Evolutionary conservation across 2,329 filamentous ascomycete species (phyloP), one percentile per base, ranked within the genome.

Genomic region (Cryphonectria parasitica): DNA sequence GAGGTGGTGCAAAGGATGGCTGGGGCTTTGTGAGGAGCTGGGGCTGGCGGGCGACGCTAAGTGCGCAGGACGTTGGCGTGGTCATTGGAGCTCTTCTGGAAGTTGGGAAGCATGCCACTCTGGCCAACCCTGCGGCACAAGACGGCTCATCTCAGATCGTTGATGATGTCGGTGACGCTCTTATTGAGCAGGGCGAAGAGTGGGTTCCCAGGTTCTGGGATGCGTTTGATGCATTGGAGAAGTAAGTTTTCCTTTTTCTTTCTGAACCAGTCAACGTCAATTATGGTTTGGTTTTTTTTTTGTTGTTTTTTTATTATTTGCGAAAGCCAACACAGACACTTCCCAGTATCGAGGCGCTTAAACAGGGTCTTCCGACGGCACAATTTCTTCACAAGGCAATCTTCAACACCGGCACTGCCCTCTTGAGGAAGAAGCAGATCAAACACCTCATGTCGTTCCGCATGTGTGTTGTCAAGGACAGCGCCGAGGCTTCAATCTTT

Each of bases 11-110:
- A 63, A 95, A 95, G 77, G 94, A 97, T 79, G 95, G 94, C 15
- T 98, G 95, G 95, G 95, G 96, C 0, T 99, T 98, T 78, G 95
- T 98, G 25, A 89, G 95, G 71, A 97, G 94, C 78, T 99, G 96
- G 96, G 96, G 96, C 15, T 99, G 95, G 95, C 92, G 95, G 78
- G 95, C 95, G 0, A 98, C 95, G 65, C 85, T 98, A 36, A 97
- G 93, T 73, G 96, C 96, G 7, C 92, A 95, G 64, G 96, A 99
- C 78, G 94, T 98, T 0, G 94, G 93, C n/a, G 93, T 97, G 22
- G 90, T 98, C 41, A 88, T 98, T 28, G 94, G 94, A 67, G 94
- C 95, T 22, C 91, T 99, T 64, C 88, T 99, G 1, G 96, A 99
- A 82, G 94, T 98, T 39, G 95, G 96, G 39, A 92, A 87, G 77